Percentiles rank a stretch among this genome's conserved stretches.
These are phyloP conservation scores for Candida tallmaniae DNA, from an alignment of 805 yeast species.

Conservation along the genomic window DNA sequence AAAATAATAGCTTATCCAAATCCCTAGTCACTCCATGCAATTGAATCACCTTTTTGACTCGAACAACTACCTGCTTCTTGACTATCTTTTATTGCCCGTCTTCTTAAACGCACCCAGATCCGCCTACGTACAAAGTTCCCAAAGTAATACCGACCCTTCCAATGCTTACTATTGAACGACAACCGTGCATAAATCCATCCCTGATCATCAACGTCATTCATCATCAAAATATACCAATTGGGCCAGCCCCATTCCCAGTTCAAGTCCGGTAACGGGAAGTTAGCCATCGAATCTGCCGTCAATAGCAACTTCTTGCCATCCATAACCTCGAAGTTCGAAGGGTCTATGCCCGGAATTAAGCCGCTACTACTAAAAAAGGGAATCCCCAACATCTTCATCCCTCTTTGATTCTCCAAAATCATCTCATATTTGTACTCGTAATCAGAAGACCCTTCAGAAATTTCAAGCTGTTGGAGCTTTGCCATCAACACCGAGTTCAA, in stretches of 20 bases:
- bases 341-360: conserved; percentile 46
- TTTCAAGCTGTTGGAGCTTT: conserved; percentile 4
- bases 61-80: too few species aligned
- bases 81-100: too few species aligned
- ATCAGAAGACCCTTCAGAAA: neutral
- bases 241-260: conserved; percentile 68
- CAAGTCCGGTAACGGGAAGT: conserved; percentile 51
- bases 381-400: conserved; percentile 47
- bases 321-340: conserved; percentile 44
- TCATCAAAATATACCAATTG: conserved; percentile 71
- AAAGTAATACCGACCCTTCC: conserved; percentile 61
- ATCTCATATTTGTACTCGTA: conserved; percentile 29
- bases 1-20: too few species aligned
- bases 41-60: too few species aligned
- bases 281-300: conserved; percentile 23
- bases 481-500: conserved; percentile 6
- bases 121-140: conserved; percentile 66
- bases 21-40: too few species aligned
- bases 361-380: conserved; percentile 45
- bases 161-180: conserved; percentile 43
- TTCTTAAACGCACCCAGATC: conserved; percentile 51
- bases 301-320: conserved; percentile 33
- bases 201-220: conserved; percentile 68
- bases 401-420: conserved; percentile 52
- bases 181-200: conserved; percentile 74